A percentile compares a stretch with the other conserved stretches of the same genome.
These are phyloP conservation scores for Verticillium albo-atrum DNA, from an alignment of 2,329 filamentous ascomycete genomes.

Conservation along the genomic window DNA sequence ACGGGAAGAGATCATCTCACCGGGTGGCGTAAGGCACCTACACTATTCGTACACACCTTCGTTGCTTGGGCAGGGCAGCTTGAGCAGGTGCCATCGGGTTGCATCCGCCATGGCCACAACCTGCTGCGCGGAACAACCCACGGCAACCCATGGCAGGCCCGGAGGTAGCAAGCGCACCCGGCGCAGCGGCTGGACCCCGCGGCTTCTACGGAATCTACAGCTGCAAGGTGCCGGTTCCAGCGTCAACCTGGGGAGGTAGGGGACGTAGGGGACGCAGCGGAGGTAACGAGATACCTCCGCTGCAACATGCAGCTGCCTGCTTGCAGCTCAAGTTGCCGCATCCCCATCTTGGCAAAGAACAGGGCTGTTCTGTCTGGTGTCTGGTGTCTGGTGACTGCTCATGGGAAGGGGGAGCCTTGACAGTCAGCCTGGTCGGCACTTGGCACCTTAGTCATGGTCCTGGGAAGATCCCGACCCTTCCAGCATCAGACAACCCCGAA, in stretches of 20 bases:
- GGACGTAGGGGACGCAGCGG: too few species aligned
- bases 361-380: too few species aligned
- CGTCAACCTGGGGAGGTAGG: too few species aligned
- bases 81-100: background rate
- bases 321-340: background rate
- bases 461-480: background rate
- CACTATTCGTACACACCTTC: too few species aligned
- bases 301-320: too few species aligned
- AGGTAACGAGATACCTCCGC: too few species aligned
- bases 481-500: background rate
- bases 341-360: background rate
- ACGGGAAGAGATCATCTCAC: background rate
- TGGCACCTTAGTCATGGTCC: background rate
- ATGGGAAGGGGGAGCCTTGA: background rate
- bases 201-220: background rate
- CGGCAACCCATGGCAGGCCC: background rate
- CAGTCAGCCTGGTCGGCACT: background rate
- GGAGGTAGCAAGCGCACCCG: background rate
- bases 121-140: background rate
- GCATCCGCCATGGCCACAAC: background rate
- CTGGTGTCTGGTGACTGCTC: background rate
- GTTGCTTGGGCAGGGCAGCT: background rate
- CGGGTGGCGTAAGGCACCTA: background rate
- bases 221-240: background rate
- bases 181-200: background rate